Conservation (phyloP, 768 basidiomycete genomes). For the Mrakia gelida region DNA sequence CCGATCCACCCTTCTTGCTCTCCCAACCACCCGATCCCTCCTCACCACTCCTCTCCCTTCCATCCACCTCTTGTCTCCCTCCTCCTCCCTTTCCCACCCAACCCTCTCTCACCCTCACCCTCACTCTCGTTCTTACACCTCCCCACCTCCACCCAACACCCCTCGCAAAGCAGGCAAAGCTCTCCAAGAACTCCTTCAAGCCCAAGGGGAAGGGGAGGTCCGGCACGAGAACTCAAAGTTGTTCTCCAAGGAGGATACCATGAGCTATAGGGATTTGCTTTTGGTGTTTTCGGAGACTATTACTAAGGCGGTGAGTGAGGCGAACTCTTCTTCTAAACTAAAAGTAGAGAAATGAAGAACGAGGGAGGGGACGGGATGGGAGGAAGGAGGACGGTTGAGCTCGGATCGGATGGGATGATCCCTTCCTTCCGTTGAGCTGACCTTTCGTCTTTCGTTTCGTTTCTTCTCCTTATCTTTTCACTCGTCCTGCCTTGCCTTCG, state of each 20-base stretch:
- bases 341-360: not conserved
- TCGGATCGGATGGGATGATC: not conserved
- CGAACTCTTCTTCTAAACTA: too few relatives aligned
- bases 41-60: not conserved
- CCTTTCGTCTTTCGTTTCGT: not conserved
- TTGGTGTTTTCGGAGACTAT: not conserved
- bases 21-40: not conserved
- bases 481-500: not conserved
- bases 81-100: not conserved
- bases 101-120: not conserved
- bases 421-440: not conserved
- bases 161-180: not conserved
- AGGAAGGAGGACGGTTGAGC: not conserved
- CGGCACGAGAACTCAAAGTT: not conserved
- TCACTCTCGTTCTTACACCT: not conserved
- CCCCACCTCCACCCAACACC: not conserved
- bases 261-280: not conserved
- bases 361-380: not conserved
- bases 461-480: too few relatives aligned
- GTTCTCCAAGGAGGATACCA: not conserved
- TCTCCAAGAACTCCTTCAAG: too few relatives aligned
- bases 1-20: not conserved
- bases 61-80: not conserved
- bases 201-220: not conserved
- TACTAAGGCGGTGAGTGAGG: conserved; percentile 11